Percentiles rank a stretch among this genome's conserved stretches.
Evolutionary conservation across 768 basidiomycete genomes (phyloP).

Genomic region (Auricularia heimuer): DNA sequence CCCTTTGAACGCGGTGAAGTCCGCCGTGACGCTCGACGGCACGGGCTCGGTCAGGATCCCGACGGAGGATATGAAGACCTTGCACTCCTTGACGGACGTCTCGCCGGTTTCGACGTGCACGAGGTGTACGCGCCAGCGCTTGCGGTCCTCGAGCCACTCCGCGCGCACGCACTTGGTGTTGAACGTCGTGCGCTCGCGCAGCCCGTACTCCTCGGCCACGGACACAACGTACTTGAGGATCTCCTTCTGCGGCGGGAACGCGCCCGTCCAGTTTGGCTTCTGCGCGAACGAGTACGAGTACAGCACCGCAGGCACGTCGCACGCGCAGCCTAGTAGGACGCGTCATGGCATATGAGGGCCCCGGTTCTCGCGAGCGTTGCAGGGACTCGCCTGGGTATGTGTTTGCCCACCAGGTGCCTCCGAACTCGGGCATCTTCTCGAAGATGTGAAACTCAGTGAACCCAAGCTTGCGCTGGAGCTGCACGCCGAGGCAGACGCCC

Average conservation of each 20-base stretch:
- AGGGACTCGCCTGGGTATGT: not conserved
- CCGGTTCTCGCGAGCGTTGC: too few relatives aligned
- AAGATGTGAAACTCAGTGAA: not conserved
- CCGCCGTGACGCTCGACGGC: slow-evolving; percentile 3
- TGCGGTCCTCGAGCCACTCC: not conserved
- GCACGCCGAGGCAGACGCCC: not conserved
- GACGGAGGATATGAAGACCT: not conserved
- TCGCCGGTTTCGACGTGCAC: not conserved
- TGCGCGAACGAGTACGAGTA: not conserved
- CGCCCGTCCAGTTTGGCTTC: not conserved
- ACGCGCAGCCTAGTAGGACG: not conserved
- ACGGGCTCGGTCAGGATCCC: not conserved
- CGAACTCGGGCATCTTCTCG: not conserved
- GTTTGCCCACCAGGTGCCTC: not conserved
- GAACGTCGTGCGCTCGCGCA: not conserved
- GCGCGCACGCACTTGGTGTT: not conserved
- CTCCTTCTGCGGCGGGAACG: not conserved
- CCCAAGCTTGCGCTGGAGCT: not conserved
- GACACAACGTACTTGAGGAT: not conserved
- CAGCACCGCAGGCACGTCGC: not conserved
- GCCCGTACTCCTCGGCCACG: not conserved
- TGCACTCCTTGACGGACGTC: not conserved
- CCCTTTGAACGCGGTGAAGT: slow-evolving; percentile 11
- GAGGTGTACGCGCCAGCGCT: not conserved
- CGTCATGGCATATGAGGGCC: too few relatives aligned